Conservation (phyloP, 106 monocot species). For the Platanthera guangdongensis region DNA sequence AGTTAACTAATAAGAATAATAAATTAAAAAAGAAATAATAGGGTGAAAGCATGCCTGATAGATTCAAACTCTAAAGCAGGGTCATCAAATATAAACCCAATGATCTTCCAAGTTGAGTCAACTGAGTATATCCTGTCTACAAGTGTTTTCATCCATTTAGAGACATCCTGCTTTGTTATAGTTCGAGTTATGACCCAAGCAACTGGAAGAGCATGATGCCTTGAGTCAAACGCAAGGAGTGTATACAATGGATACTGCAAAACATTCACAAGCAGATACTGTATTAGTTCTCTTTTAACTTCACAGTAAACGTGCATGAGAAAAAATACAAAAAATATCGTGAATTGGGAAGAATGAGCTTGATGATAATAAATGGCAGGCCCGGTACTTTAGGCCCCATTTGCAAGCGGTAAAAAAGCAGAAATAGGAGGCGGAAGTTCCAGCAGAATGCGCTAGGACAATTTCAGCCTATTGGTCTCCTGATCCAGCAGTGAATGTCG, state of each 20-base stretch:
- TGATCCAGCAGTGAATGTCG: no score
- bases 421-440: no score
- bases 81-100: conserved; percentile 82
- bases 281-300: background rate
- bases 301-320: background rate
- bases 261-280: background rate
- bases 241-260: conserved; percentile 95
- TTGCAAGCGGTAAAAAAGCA: no score
- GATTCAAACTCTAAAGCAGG: conserved; percentile 71
- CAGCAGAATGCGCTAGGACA: no score
- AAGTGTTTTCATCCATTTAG: conserved; percentile 92
- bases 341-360: background rate
- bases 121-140: conserved; percentile 44
- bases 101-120: conserved; percentile 64
- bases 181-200: conserved; percentile 93
- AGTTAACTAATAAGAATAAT: no score
- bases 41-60: conserved; percentile 47
- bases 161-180: conserved; percentile 58
- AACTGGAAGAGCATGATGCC: conserved; percentile 85
- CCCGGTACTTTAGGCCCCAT: no score
- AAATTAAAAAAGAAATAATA: background rate
- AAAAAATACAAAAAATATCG: background rate
- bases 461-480: no score
- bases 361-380: background rate
- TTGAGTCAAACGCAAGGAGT: conserved; percentile 89